phyloP scores from a whole-genome alignment of 1,284 basidiomycete species.

The Ceratobasidium sp. region DNA sequence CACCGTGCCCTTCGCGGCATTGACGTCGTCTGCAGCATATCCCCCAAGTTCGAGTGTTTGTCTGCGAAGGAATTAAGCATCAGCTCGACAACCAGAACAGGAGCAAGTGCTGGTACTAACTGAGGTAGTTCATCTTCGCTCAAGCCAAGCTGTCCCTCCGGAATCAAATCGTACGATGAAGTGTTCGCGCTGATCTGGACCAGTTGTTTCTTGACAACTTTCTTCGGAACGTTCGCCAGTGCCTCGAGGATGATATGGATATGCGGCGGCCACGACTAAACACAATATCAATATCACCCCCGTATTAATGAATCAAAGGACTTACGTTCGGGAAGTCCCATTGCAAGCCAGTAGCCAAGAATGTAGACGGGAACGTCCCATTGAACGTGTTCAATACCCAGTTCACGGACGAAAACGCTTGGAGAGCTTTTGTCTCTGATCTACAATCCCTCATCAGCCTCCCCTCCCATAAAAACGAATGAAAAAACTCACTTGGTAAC shows the following conservation, averaged over 20 bases:
- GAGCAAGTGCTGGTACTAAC: background rate
- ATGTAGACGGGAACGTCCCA: constrained; percentile 79
- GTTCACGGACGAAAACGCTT: constrained; percentile 77
- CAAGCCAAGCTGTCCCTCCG: constrained; percentile 78
- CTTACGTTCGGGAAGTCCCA: constrained; percentile 64
- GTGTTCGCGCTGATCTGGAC: constrained; percentile 62
- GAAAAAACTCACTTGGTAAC: constrained; percentile 60
- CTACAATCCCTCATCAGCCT: constrained; percentile 48
- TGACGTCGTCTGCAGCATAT: constrained; percentile 65
- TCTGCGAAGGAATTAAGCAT: background rate
- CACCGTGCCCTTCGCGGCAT: constrained; percentile 66
- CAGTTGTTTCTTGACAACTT: constrained; percentile 65
- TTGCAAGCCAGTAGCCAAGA: constrained; percentile 81
- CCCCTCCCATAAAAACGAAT: background rate
- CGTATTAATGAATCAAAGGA: background rate
- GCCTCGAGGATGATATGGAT: constrained; percentile 85
- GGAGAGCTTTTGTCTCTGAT: constrained; percentile 68
- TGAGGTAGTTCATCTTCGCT: constrained; percentile 71
- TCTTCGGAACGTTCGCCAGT: constrained; percentile 74
- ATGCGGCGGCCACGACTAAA: constrained; percentile 80
- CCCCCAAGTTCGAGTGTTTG: constrained; percentile 66
- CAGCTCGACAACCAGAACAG: background rate
- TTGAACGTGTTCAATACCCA: constrained; percentile 85
- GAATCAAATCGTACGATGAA: constrained; percentile 74
- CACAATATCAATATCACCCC: background rate